These are phyloP conservation scores for Geranium rotundifolium DNA, from an alignment of 345 rosid species.

Conservation along the genomic window DNA sequence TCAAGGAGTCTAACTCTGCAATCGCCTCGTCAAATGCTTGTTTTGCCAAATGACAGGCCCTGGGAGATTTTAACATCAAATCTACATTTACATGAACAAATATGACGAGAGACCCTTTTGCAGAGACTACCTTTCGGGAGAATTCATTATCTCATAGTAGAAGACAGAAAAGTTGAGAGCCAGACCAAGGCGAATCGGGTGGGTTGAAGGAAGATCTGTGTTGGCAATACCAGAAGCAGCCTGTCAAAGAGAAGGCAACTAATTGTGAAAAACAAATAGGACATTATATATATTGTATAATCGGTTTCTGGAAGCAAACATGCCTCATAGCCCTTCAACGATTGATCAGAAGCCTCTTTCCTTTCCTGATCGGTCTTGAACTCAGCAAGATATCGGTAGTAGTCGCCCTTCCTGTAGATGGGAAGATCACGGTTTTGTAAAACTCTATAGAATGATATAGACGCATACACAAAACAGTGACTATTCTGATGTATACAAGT, in stretches of 20 bases:
- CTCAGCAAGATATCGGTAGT: slow-evolving; percentile 88
- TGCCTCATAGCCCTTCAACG: slow-evolving; percentile 92
- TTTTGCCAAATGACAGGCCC: slow-evolving; percentile 63
- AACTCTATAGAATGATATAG: neutral
- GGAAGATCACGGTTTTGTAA: too few relatives aligned
- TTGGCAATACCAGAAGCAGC: too few relatives aligned
- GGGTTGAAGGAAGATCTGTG: slow-evolving; percentile 42
- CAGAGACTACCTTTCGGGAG: slow-evolving; percentile 70
- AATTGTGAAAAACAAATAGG: neutral
- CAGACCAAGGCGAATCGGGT: slow-evolving; percentile 96
- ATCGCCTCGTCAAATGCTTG: slow-evolving; percentile 71
- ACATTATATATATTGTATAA: neutral
- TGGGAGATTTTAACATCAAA: slow-evolving; percentile 18
- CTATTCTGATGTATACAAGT: too few relatives aligned
- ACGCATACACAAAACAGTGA: neutral
- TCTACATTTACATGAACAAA: neutral
- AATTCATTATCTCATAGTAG: slow-evolving; percentile 97
- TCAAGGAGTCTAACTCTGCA: slow-evolving; percentile 88
- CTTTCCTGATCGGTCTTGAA: slow-evolving; percentile 80
- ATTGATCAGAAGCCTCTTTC: slow-evolving; percentile 89
- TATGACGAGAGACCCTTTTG: neutral
- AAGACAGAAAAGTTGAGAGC: slow-evolving; percentile 98
- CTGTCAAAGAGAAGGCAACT: slow-evolving; percentile 17
- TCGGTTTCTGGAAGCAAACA: slow-evolving; percentile 2
- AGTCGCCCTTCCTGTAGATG: slow-evolving; percentile 79